Evolutionary conservation across 768 basidiomycete genomes (phyloP), one percentile per base, ranked within the genome.

Genomic region (Suillus fuscotomentosus): DNA sequence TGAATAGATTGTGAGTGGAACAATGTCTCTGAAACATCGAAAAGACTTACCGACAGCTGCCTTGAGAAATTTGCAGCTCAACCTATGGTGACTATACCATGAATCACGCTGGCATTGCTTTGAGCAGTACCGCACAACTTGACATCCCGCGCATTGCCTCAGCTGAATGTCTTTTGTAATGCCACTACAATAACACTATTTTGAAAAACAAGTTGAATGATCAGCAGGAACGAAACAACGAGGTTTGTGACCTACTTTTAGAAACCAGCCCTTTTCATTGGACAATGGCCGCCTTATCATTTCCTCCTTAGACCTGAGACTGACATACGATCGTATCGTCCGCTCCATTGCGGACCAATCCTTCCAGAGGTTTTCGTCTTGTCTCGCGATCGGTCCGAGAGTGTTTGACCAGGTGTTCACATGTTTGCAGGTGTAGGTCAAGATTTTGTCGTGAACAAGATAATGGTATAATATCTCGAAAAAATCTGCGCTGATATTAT

Each of bases 101-200:
- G 57, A 59, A 42, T 59, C 17, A 31, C 39, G 57, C 57, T 59
- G 57, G 24, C 57, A 59, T 11, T 11, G 41, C 14, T 42, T 59
- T 59, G 57, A 59, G 17, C 57, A 59, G 17, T 59, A 59, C 6
- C 57, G 41, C 7, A 42, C 57, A 24, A 59, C 57, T 20, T 59
- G 24, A 31, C 57, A 59, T 20, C 57, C 41, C 17, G 41, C 57
- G 13, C 57, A 59, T 59, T 42, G 57, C 41, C 24, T 20, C 15
- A 59, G 41, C 17, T 31, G 39, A 31, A 20, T 4, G 17, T 13
- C 41, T 42, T 27, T 17, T 5, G 27, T 11, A 20, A 17, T 59
- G 5, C 17, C 39, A 31, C 15, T 5, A 10, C 38, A 41, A 11
- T 13, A 11, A 31, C 41, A 42, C 57, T 59, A 10, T 27, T 22